A percentile compares a stretch with the other conserved stretches of the same genome.
Evolutionary conservation across 2,329 filamentous ascomycete genomes (phyloP).

Genomic region (Metarhizium anisopliae): DNA sequence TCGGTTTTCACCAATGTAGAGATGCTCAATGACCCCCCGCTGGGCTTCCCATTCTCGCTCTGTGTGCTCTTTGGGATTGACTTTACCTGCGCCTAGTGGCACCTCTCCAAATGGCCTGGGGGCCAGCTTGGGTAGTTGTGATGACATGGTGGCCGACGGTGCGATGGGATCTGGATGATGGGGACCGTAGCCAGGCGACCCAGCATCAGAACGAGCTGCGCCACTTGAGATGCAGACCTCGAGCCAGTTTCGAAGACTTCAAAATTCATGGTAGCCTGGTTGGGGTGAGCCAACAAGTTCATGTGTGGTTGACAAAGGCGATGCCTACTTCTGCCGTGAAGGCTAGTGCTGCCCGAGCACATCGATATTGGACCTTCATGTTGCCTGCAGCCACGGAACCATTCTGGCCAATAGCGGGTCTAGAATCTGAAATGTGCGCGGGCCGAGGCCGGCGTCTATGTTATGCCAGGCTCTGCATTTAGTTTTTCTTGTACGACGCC

Average conservation of each 20-base stretch:
- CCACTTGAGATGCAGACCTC: not conserved
- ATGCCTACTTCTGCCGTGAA: too few relatives aligned
- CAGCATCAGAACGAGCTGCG: not conserved
- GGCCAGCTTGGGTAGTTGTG: constrained; percentile 22
- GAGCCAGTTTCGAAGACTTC: constrained; percentile 2
- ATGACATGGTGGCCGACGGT: constrained; percentile 7
- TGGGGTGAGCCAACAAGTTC: not conserved
- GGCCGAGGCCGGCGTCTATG: too few relatives aligned
- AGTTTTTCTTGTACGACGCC: too few relatives aligned
- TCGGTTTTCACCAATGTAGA: constrained; percentile 26
- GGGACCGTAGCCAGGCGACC: not conserved
- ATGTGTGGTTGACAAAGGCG: too few relatives aligned
- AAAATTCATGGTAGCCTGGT: constrained; percentile 3
- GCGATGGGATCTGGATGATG: not conserved
- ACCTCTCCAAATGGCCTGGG: constrained; percentile 22
- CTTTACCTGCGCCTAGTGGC: constrained; percentile 13
- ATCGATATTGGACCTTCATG: too few relatives aligned
- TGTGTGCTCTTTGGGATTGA: constrained; percentile 24
- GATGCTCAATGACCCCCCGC: constrained; percentile 20
- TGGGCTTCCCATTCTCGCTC: constrained; percentile 26
- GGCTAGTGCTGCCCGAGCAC: too few relatives aligned
- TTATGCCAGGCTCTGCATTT: too few relatives aligned
- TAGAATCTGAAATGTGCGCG: too few relatives aligned
- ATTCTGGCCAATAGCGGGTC: too few relatives aligned
- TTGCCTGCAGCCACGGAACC: too few relatives aligned